Conservation (phyloP, 139 green algal species). For the Coccomyxa sp. region DNA sequence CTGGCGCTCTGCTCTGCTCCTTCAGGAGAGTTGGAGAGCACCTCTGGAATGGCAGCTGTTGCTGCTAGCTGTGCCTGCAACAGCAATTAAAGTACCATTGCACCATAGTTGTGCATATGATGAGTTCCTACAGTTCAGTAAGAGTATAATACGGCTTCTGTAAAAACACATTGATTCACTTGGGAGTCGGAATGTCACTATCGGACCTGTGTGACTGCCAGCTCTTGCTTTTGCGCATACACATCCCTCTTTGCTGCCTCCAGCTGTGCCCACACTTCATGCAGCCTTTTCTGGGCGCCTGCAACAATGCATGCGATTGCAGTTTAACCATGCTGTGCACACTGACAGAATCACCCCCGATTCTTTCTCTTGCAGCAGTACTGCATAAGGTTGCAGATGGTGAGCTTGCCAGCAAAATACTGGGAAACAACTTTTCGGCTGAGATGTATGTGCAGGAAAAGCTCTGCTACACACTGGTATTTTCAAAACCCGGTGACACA, state of each 20-base stretch:
- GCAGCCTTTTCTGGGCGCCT: background rate
- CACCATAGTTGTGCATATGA: too few relatives aligned
- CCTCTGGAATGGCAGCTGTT: too few relatives aligned
- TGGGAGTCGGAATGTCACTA: too few relatives aligned
- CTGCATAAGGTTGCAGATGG: background rate
- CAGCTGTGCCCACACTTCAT: background rate
- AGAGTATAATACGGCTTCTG: too few relatives aligned
- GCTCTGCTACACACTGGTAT: background rate
- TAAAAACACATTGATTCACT: too few relatives aligned
- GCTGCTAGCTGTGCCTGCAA: too few relatives aligned
- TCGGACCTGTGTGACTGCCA: background rate
- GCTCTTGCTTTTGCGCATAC: background rate
- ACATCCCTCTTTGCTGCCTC: background rate
- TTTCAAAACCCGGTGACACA: background rate
- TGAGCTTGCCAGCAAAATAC: background rate
- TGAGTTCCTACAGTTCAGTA: too few relatives aligned
- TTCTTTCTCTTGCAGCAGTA: background rate
- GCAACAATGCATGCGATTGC: background rate
- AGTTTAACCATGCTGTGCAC: too few relatives aligned
- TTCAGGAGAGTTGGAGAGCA: too few relatives aligned
- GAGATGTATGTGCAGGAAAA: background rate
- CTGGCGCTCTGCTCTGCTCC: too few relatives aligned
- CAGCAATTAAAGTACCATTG: too few relatives aligned
- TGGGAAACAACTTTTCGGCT: background rate
- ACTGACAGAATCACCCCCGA: background rate